Conservation (phyloP, 176 grass and related monocot species). For the Triticum urartu region DNA sequence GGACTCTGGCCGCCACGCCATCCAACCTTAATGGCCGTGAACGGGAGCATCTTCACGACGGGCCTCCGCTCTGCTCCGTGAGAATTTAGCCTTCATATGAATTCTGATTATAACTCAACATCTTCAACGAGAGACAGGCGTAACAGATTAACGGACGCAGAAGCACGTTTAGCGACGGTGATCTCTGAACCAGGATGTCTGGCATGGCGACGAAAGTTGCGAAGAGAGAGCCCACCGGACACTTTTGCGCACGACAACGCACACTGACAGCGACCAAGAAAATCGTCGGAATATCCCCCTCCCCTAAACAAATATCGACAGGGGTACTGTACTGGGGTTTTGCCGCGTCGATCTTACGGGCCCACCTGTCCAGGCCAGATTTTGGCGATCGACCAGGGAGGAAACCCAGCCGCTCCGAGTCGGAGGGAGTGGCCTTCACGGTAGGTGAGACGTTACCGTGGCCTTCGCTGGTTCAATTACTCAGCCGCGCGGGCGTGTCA, state of each 20-base stretch:
- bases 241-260: neutral
- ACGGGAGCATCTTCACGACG: too few species aligned
- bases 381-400: neutral
- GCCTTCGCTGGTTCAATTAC: neutral
- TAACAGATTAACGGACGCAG: neutral
- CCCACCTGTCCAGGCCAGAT: neutral
- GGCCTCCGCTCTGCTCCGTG: too few species aligned
- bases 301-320: too few species aligned
- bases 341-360: neutral
- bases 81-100: too few species aligned
- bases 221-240: neutral
- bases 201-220: neutral
- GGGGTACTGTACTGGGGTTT: neutral
- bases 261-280: neutral
- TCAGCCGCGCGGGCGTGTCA: neutral
- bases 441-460: constrained; percentile 44
- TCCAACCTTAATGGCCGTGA: too few species aligned
- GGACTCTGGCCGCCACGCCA: too few species aligned
- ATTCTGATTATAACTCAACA: too few species aligned
- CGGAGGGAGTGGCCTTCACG: neutral
- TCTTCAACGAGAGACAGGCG: too few species aligned
- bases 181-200: too few species aligned
- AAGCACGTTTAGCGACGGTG: neutral
- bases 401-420: neutral
- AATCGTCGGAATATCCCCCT: neutral